Conservation (phyloP, 108 stramenopile genomes). For the Skeletonema menzelii region DNA sequence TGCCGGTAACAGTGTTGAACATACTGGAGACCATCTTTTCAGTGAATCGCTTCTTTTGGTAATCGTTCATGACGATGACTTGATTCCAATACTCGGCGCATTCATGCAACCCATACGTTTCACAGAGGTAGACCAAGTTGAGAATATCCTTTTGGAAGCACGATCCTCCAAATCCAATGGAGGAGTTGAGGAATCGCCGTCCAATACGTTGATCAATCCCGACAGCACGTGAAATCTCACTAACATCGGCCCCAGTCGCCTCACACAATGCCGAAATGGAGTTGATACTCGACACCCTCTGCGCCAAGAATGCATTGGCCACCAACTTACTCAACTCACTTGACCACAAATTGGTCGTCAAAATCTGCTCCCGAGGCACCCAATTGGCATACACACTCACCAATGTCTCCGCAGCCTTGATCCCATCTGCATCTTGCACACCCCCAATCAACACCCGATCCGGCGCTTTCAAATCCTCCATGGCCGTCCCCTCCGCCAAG, state of each 20-base stretch:
- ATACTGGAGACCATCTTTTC: slow-evolving; percentile 93
- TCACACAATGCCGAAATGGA: slow-evolving; percentile 99
- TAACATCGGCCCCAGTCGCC: slow-evolving; percentile 96
- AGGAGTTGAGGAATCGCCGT: slow-evolving; percentile 94
- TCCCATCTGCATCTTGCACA: slow-evolving; percentile 89
- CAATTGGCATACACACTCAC: slow-evolving; percentile 92
- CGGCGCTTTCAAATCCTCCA: slow-evolving; percentile 92
- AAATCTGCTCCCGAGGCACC: slow-evolving; percentile 93
- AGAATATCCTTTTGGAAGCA: slow-evolving; percentile 99
- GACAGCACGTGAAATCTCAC: slow-evolving; percentile 95
- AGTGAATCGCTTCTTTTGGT: slow-evolving; percentile 98
- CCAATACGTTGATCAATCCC: slow-evolving; percentile 99
- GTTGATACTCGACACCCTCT: slow-evolving; percentile 99
- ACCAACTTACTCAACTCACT: slow-evolving; percentile 99
- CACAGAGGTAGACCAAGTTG: slow-evolving; percentile 99
- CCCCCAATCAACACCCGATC: slow-evolving; percentile 99
- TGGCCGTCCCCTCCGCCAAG: slow-evolving; percentile 99
- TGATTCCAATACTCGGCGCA: slow-evolving; percentile 99
- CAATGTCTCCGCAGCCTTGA: slow-evolving; percentile 79
- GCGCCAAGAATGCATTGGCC: slow-evolving; percentile 99
- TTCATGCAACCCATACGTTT: slow-evolving; percentile 95
- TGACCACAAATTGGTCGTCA: slow-evolving; percentile 98
- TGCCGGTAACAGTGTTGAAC: slow-evolving; percentile 99
- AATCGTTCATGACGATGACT: slow-evolving; percentile 99
- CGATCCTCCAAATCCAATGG: slow-evolving; percentile 98